Conservation (phyloP, 345 rosid species). For the Lepidium aucheri region DNA sequence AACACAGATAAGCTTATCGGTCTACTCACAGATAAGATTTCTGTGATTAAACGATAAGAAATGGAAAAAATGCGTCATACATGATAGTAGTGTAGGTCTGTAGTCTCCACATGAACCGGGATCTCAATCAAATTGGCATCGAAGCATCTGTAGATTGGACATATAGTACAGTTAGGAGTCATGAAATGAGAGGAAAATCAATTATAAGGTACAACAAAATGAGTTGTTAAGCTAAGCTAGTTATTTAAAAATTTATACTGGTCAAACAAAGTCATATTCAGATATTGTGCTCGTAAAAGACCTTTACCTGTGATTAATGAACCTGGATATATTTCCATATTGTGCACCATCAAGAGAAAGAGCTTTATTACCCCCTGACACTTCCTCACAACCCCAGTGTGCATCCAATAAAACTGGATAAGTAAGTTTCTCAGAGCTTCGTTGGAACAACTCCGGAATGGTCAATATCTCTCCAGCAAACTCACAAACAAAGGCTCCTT, state of each 20-base stretch:
- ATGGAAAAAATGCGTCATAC: conserved; percentile 30
- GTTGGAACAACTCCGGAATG: conserved; percentile 47
- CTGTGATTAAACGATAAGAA: background rate
- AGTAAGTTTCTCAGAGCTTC: conserved; percentile 38
- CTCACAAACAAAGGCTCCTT: conserved; percentile 85
- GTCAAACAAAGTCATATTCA: background rate
- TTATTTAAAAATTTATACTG: background rate
- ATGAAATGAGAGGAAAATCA: background rate
- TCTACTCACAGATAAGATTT: background rate
- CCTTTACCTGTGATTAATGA: conserved; percentile 76
- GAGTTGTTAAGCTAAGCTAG: background rate
- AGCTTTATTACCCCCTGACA: conserved; percentile 52
- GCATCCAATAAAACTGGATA: conserved; percentile 73
- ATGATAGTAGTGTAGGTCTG: conserved; percentile 72
- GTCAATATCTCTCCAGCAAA: conserved; percentile 83
- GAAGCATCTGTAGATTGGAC: conserved; percentile 40
- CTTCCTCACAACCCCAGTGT: conserved; percentile 60
- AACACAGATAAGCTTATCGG: background rate
- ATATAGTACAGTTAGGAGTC: background rate
- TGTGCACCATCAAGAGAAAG: conserved; percentile 70
- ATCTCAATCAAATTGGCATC: conserved; percentile 86
- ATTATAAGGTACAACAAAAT: background rate
- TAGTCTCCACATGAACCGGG: conserved; percentile 77
- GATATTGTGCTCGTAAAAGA: background rate
- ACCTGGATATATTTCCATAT: conserved; percentile 83